Conservation (phyloP, 2,329 filamentous ascomycete species). For the Aspergillus fijiensis region DNA sequence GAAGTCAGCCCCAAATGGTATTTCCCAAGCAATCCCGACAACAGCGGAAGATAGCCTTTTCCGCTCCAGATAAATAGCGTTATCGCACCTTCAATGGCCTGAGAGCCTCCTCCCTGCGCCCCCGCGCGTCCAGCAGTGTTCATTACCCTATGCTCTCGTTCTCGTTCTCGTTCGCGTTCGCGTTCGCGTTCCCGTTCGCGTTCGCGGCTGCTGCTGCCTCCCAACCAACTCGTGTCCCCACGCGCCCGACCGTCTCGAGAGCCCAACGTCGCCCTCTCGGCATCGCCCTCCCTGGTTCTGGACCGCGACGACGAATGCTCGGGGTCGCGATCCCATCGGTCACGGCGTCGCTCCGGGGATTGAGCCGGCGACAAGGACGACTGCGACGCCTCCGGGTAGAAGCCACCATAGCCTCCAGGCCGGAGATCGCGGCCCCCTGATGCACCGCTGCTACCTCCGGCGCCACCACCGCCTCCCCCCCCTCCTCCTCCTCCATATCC, state of each 20-base stretch:
- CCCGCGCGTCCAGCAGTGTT: slow-evolving; percentile 17
- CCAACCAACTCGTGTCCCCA: slow-evolving; percentile 23
- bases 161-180: slow-evolving; percentile 20
- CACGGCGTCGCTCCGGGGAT: slow-evolving; percentile 35
- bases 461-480: slow-evolving; percentile 23
- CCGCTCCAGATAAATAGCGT: neutral
- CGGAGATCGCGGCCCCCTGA: slow-evolving; percentile 44
- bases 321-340: slow-evolving; percentile 32
- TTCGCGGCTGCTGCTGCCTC: slow-evolving; percentile 22
- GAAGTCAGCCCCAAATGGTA: neutral
- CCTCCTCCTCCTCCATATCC: slow-evolving; percentile 30
- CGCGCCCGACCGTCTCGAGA: slow-evolving; percentile 30
- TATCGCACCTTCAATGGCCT: slow-evolving; percentile 39
- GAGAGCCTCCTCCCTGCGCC: slow-evolving; percentile 32
- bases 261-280: slow-evolving; percentile 26
- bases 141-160: neutral
- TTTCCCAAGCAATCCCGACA: neutral
- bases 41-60: neutral
- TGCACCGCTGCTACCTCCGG: slow-evolving; percentile 38
- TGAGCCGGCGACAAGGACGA: slow-evolving; percentile 26
- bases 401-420: slow-evolving; percentile 47
- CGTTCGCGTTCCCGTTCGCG: slow-evolving; percentile 19
- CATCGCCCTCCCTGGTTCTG: slow-evolving; percentile 36
- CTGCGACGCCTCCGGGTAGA: slow-evolving; percentile 35
- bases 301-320: slow-evolving; percentile 35